Evolutionary conservation across 75 land plant species (phyloP), one percentile per base, ranked within the genome.

Genomic region (Larix kaempferi): DNA sequence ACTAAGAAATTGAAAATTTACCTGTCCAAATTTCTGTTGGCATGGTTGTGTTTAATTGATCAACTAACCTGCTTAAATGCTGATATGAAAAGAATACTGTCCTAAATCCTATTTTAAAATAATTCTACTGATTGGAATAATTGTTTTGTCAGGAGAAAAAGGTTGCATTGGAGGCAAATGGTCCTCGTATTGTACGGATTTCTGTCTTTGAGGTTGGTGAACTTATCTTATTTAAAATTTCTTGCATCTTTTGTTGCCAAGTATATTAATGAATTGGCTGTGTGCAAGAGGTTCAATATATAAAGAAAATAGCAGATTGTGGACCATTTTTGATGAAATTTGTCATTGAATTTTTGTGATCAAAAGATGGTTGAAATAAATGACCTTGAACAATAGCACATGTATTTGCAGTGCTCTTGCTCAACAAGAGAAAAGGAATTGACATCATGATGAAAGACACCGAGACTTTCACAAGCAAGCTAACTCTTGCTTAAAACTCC

Each of bases 171-270:
- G 99, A 96, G 86, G 91, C 61, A 63, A 85, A 90, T 64, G 99
- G 99, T 61, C 86, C 99, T 71, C 91, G 89, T 71, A 80, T 96
- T 84, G 94, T 86, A 16, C 90, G 91, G 23, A 84, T 96, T 15
- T 94, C 99, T 49, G 93, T 96, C 17, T 92, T 88, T 88, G 94
- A 96, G 97, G 99, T 94, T 41, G 25, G 74, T 49, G 29, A 29
- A 25, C 5, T 76, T 52, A 74, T n/a, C 27, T 27, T 29, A 14
- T 2, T 26, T 19, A 58, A 55, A 4, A 52, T 54, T 6, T 59
- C 74, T 62, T 35, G 71, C 26, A 19, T 77, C 52, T 15, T 26
- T 60, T 61, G n/a, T n/a, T 2, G 33, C 35, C n/a, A n/a, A 49
- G 74, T n/a, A 72, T n/a, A 44, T 72, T 72, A n/a, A 22, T 19